These are phyloP conservation scores for Backusella macrospora DNA, from an alignment of 192 early-diverging fungal genomes.

Conservation along the genomic window DNA sequence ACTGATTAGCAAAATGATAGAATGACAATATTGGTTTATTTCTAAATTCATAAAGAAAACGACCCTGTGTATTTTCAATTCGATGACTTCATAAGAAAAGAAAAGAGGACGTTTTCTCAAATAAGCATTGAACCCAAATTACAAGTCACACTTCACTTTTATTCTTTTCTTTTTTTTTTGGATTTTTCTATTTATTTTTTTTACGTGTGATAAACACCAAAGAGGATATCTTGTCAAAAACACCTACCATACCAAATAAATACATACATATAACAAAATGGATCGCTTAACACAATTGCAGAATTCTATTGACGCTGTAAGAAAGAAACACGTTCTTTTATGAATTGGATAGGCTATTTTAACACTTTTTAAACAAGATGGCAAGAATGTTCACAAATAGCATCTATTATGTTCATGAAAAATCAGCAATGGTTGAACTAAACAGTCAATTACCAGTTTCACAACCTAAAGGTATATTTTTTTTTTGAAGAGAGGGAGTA, in stretches of 20 bases:
- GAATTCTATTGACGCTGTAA: constrained; percentile 53
- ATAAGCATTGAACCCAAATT: no score
- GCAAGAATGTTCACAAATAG: constrained; percentile 56
- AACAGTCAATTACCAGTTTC: constrained; percentile 49
- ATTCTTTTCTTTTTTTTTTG: no score
- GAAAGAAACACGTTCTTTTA: background rate
- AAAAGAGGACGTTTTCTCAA: no score
- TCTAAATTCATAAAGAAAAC: no score
- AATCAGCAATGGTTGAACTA: constrained; percentile 41
- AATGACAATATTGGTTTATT: no score
- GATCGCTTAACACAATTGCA: constrained; percentile 59
- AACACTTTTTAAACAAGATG: constrained; percentile 34
- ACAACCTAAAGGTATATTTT: constrained; percentile 39
- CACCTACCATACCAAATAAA: background rate
- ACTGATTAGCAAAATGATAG: no score
- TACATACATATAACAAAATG: constrained; percentile 30
- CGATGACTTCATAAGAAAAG: no score
- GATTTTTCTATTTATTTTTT: no score
- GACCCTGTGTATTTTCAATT: no score
- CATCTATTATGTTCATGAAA: constrained; percentile 53
- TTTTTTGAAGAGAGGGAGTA: background rate
- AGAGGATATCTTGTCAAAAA: background rate
- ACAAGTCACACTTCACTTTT: no score
- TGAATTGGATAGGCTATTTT: background rate
- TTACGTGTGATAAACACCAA: no score